Evolutionary conservation across 306 rosid genomes (phyloP).

Genomic region (Argentina anserina): DNA sequence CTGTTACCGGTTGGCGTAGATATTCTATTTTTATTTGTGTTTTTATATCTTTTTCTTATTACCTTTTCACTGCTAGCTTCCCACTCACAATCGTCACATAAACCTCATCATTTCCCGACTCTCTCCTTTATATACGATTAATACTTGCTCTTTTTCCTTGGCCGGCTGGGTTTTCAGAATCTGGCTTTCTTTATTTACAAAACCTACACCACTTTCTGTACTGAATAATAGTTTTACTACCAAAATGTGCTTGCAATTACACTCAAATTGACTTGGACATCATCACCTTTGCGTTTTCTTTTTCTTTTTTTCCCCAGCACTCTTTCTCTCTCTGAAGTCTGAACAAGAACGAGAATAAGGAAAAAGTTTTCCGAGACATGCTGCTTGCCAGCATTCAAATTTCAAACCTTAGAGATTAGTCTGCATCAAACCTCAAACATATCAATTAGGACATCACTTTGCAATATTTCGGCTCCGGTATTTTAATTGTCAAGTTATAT

Average conservation of each 20-base stretch:
- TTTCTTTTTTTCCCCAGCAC: neutral
- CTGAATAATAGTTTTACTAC: constrained; percentile 32
- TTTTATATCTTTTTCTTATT: constrained; percentile 6
- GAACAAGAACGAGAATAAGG: neutral
- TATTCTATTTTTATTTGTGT: no score
- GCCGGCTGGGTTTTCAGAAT: constrained; percentile 33
- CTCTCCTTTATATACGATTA: constrained; percentile 11
- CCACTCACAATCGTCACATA: constrained; percentile 51
- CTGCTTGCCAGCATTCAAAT: neutral
- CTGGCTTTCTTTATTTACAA: constrained; percentile 25
- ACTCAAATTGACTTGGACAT: constrained; percentile 36
- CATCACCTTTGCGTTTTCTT: constrained; percentile 14
- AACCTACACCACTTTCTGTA: constrained; percentile 23
- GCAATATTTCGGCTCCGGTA: neutral
- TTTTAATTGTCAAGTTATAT: neutral
- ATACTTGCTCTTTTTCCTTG: constrained; percentile 13
- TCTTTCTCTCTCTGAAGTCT: no score
- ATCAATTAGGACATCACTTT: neutral
- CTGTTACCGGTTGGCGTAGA: no score
- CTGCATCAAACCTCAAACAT: neutral
- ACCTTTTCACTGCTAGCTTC: constrained; percentile 38
- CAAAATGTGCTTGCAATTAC: constrained; percentile 42
- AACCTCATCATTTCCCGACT: constrained; percentile 50
- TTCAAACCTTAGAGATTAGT: neutral
- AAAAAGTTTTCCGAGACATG: neutral